Percentiles rank a stretch among this genome's conserved stretches.
These are phyloP conservation scores for Colletotrichum sp. DNA, from an alignment of 2,329 filamentous ascomycete species.

Conservation along the genomic window DNA sequence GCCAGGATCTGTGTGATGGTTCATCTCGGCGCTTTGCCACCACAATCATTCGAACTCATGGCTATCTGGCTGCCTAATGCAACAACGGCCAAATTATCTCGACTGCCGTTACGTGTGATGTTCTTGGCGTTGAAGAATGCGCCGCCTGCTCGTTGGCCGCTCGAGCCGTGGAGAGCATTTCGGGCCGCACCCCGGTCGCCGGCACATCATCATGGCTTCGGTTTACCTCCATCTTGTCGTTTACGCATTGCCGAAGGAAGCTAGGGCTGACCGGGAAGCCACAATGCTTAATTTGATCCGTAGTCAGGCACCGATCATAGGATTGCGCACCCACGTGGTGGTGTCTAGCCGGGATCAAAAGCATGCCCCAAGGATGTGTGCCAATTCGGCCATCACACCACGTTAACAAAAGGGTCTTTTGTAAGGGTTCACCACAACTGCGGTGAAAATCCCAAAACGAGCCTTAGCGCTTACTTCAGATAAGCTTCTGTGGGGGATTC, in stretches of 20 bases:
- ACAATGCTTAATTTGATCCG: background rate
- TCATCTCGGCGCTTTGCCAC: background rate
- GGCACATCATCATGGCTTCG: background rate
- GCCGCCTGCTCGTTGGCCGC: background rate
- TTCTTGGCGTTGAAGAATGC: background rate
- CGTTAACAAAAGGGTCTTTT: background rate
- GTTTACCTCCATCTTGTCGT: background rate
- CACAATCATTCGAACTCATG: background rate
- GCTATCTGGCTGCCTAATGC: background rate
- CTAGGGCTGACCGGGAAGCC: background rate
- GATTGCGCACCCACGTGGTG: background rate
- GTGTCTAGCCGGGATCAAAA: background rate
- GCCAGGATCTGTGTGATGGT: background rate
- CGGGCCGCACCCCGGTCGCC: background rate
- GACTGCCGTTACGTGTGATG: background rate
- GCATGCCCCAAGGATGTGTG: background rate
- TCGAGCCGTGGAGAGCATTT: background rate
- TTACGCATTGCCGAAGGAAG: background rate
- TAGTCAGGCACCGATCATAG: background rate
- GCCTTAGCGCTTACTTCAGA: background rate
- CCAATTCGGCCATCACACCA: background rate
- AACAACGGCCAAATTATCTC: background rate
- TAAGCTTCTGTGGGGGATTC: background rate
- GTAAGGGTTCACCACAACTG: background rate
- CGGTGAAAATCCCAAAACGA: background rate